A percentile compares a stretch with the other conserved stretches of the same genome.
Conservation (phyloP, 2,329 filamentous ascomycete genomes). For the Hypoxylon sp. region DNA sequence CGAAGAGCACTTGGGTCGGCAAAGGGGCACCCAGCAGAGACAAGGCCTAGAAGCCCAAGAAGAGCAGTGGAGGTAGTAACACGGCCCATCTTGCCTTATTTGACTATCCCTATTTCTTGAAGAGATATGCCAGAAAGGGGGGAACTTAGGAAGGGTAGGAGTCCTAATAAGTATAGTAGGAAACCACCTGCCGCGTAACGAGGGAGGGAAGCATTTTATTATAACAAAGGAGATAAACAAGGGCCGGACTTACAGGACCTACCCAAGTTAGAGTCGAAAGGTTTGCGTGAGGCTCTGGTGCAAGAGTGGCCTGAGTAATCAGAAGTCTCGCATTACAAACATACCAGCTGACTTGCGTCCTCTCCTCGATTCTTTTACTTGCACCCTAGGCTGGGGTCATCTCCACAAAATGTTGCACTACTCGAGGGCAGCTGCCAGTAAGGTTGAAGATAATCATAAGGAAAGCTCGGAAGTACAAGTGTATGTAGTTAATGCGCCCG, state of each 20-base stretch:
- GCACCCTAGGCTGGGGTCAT: conserved; percentile 26
- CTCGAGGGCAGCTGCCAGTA: conserved; percentile 31
- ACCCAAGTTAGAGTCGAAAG: conserved; percentile 3
- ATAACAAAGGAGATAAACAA: conserved; percentile 29
- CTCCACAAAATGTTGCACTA: conserved; percentile 35
- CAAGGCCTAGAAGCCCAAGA: conserved; percentile 47
- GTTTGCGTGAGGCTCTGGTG: conserved; percentile 39
- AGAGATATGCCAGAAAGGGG: conserved; percentile 6
- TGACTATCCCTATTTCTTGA: conserved; percentile 11
- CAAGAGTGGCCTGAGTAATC: conserved; percentile 22
- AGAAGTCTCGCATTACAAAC: conserved; percentile 22
- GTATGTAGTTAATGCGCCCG: conserved; percentile 36
- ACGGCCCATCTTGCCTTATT: conserved; percentile 45
- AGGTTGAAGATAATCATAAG: conserved; percentile 36
- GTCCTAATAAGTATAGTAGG: conserved; percentile 4
- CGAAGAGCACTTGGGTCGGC: conserved; percentile 49
- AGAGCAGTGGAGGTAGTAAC: conserved; percentile 41
- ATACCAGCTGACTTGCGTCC: conserved; percentile 18
- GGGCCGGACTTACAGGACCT: conserved; percentile 18
- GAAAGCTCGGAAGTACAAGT: no score
- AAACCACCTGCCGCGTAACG: conserved; percentile 16
- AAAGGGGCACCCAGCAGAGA: conserved; percentile 52
- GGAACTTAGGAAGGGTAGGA: conserved; percentile 2
- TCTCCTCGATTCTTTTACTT: conserved; percentile 19
- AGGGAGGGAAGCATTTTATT: conserved; percentile 37